These are phyloP conservation scores for Neopestalotiopsis sp. DNA, from an alignment of 2,329 filamentous ascomycete species.

Conservation along the genomic window DNA sequence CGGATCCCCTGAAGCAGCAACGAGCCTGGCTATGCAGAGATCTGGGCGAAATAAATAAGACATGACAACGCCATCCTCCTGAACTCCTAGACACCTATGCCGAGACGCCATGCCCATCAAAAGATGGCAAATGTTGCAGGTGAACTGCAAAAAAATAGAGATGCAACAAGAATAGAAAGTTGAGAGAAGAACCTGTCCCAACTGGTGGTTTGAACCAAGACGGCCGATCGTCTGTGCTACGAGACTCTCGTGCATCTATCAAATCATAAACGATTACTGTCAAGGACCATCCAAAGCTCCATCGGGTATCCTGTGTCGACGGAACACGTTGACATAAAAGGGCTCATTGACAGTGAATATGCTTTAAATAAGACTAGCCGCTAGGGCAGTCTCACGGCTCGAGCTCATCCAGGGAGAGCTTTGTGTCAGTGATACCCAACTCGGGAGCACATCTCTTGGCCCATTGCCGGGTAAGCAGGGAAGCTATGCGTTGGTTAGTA, in stretches of 20 bases:
- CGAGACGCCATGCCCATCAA: conserved; percentile 24
- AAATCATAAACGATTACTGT: conserved; percentile 31
- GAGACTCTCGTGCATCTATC: conserved; percentile 23
- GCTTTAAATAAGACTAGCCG: conserved; percentile 17
- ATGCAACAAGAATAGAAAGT: conserved; percentile 27
- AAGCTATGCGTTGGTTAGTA: conserved; percentile 63
- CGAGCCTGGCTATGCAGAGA: conserved; percentile 16
- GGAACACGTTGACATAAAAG: conserved; percentile 26
- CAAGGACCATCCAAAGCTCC: conserved; percentile 34
- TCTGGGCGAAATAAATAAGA: conserved; percentile 21
- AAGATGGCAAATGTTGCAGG: conserved; percentile 20
- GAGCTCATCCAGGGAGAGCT: conserved; percentile 56
- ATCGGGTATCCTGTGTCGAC: conserved; percentile 34
- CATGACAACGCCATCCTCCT: conserved; percentile 26
- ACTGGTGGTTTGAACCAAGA: conserved; percentile 21
- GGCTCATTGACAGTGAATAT: conserved; percentile 23
- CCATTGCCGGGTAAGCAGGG: conserved; percentile 90
- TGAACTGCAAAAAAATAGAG: conserved; percentile 23
- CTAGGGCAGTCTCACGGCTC: conserved; percentile 26
- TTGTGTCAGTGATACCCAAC: conserved; percentile 58
- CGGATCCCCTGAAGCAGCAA: background rate
- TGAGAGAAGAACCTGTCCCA: conserved; percentile 13
- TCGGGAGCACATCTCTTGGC: conserved; percentile 76
- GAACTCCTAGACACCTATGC: conserved; percentile 24
- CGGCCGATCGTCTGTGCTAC: conserved; percentile 8